A percentile compares a stretch with the other conserved stretches of the same genome.
Conservation (phyloP, 768 basidiomycete species). For the Trichaptum fuscoviolaceum region DNA sequence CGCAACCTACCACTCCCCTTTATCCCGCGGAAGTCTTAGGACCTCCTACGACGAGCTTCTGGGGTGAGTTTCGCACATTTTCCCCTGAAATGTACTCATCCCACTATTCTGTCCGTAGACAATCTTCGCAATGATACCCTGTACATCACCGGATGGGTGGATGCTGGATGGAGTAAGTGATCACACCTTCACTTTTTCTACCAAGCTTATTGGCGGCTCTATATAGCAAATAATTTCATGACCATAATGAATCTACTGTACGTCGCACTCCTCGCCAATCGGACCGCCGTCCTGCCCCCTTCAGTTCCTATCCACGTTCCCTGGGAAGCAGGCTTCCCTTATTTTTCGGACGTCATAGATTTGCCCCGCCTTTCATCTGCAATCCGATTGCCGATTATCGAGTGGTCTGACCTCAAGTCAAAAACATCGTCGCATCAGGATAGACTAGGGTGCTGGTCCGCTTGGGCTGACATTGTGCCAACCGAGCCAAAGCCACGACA, state of each 20-base stretch:
- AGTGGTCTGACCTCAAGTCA: constrained; percentile 40
- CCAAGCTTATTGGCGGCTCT: neutral
- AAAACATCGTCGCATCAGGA: constrained; percentile 26
- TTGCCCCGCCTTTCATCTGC: constrained; percentile 29
- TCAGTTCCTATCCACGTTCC: constrained; percentile 37
- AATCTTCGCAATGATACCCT: constrained; percentile 55
- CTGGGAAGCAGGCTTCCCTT: constrained; percentile 25
- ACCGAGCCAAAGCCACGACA: constrained; percentile 21
- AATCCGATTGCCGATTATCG: constrained; percentile 32
- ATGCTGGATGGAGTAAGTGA: constrained; percentile 71
- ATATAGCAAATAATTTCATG: constrained; percentile 71
- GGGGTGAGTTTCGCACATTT: constrained; percentile 34
- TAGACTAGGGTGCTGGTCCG: constrained; percentile 38
- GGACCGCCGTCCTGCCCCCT: constrained; percentile 35
- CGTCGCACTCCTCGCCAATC: constrained; percentile 32
- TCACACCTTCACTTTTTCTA: constrained; percentile 1
- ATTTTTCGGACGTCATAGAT: constrained; percentile 40
- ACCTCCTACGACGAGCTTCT: constrained; percentile 50
- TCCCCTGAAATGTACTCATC: no score
- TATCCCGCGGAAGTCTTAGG: constrained; percentile 29
- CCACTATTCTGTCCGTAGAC: constrained; percentile 30
- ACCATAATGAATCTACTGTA: constrained; percentile 51
- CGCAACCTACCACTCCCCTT: neutral
- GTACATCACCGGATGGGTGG: constrained; percentile 71
- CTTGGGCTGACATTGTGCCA: constrained; percentile 32